phyloP scores from a whole-genome alignment of 768 basidiomycete species.

The Leccinum imitatum region DNA sequence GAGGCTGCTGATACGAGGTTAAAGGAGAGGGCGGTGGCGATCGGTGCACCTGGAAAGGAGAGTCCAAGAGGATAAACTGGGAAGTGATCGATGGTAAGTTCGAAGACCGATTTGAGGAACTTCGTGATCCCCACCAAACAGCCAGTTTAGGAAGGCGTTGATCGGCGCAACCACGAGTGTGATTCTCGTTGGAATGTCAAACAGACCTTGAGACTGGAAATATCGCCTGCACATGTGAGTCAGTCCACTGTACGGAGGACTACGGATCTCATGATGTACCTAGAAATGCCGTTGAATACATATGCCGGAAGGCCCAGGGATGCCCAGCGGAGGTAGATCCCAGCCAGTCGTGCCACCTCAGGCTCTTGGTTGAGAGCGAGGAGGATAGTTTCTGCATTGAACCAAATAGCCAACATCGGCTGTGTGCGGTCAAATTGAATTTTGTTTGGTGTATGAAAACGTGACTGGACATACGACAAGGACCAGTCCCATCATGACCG shows the following conservation, averaged over 20 bases:
- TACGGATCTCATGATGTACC: constrained; percentile 31
- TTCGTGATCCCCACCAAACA: constrained; percentile 59
- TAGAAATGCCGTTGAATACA: constrained; percentile 53
- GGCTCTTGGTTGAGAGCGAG: constrained; percentile 77
- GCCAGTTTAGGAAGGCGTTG: constrained; percentile 79
- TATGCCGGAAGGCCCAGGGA: constrained; percentile 81
- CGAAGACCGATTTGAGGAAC: not conserved
- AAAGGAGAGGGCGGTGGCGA: constrained; percentile 86
- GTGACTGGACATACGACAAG: constrained; percentile 52
- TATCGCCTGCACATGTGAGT: constrained; percentile 36
- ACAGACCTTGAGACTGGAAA: constrained; percentile 83
- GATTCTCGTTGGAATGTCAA: constrained; percentile 82
- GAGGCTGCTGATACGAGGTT: constrained; percentile 74
- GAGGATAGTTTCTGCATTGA: constrained; percentile 77
- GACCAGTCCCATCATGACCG: constrained; percentile 55
- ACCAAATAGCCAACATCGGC: constrained; percentile 72
- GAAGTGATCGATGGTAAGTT: constrained; percentile 2
- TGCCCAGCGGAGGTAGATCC: constrained; percentile 72
- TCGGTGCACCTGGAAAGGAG: constrained; percentile 90
- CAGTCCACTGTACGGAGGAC: not conserved
- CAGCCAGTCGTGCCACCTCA: constrained; percentile 77
- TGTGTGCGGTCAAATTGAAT: constrained; percentile 12
- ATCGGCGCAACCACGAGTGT: constrained; percentile 81
- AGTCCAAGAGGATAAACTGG: constrained; percentile 57
- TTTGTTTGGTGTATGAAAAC: not conserved